A percentile compares a stretch with the other conserved stretches of the same genome.
Evolutionary conservation across 108 stramenopile genomes (phyloP).

Genomic region (Skeletonema costatum): DNA sequence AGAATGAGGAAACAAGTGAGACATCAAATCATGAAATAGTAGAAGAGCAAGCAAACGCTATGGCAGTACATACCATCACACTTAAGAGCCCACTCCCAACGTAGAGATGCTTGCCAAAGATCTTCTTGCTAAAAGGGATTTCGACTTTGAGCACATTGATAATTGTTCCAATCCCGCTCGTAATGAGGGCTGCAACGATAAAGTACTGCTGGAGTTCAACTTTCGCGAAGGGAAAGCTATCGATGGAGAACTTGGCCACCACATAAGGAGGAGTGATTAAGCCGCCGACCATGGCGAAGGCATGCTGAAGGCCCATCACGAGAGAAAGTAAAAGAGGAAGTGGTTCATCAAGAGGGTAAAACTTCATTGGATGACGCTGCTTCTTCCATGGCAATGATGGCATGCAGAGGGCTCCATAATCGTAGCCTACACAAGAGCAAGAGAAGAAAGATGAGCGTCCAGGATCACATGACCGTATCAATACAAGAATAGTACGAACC

Average conservation of each 20-base stretch:
- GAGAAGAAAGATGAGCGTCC: not conserved
- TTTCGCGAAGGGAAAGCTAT: constrained; percentile 36
- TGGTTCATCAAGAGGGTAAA: constrained; percentile 48
- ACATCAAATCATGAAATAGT: not conserved
- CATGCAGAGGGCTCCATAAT: constrained; percentile 60
- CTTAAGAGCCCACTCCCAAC: constrained; percentile 75
- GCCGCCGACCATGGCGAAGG: constrained; percentile 54
- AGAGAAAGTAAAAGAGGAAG: constrained; percentile 56
- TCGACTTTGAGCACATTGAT: constrained; percentile 63
- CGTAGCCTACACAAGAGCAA: constrained; percentile 22
- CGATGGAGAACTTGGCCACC: constrained; percentile 62
- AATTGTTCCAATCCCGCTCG: constrained; percentile 68
- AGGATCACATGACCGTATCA: not conserved
- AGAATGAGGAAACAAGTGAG: not conserved
- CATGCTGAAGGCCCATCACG: constrained; percentile 75
- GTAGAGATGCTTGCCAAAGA: constrained; percentile 50
- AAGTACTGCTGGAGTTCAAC: constrained; percentile 66
- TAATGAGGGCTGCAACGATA: constrained; percentile 70
- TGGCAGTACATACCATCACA: constrained; percentile 57
- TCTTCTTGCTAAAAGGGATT: constrained; percentile 59
- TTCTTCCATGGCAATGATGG: constrained; percentile 52
- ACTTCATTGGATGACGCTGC: constrained; percentile 4
- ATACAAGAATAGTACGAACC: not conserved
- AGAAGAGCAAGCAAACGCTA: not conserved
- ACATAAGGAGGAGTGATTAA: constrained; percentile 71